phyloP scores from a whole-genome alignment of 352 stramenopile genomes.

The Aphanomyces astaci region DNA sequence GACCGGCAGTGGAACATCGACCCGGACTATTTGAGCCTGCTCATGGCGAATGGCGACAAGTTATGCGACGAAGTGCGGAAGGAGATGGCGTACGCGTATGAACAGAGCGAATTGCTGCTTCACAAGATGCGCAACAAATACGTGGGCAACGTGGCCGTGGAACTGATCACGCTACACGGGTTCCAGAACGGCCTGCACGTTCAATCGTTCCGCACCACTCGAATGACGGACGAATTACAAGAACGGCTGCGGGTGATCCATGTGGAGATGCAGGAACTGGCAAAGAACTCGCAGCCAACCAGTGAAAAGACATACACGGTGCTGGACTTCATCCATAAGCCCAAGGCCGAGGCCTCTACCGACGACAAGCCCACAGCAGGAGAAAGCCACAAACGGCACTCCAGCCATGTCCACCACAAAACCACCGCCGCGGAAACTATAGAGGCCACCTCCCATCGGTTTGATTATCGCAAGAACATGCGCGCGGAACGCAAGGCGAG shows the following conservation, averaged over 20 bases:
- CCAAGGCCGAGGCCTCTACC: not conserved
- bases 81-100: constrained; percentile 70
- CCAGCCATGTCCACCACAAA: no score
- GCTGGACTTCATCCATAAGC: constrained; percentile 48
- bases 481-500: constrained; percentile 59
- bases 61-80: constrained; percentile 84
- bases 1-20: constrained; percentile 83
- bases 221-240: constrained; percentile 55
- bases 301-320: constrained; percentile 36
- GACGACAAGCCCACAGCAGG: not conserved
- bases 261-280: constrained; percentile 13
- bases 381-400: not conserved
- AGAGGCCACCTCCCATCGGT: constrained; percentile 46
- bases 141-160: constrained; percentile 59
- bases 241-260: constrained; percentile 69
- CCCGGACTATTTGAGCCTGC: constrained; percentile 69
- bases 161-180: constrained; percentile 59
- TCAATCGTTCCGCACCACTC: constrained; percentile 75
- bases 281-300: not conserved
- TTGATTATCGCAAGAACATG: constrained; percentile 74
- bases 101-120: constrained; percentile 74
- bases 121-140: constrained; percentile 79
- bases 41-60: constrained; percentile 54
- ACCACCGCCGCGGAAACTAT: not conserved
- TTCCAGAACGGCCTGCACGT: constrained; percentile 61